Percentiles rank a stretch among this genome's conserved stretches.
Evolutionary conservation across 2,329 filamentous ascomycete species (phyloP).

Genomic region (Penicillium capsulatum): DNA sequence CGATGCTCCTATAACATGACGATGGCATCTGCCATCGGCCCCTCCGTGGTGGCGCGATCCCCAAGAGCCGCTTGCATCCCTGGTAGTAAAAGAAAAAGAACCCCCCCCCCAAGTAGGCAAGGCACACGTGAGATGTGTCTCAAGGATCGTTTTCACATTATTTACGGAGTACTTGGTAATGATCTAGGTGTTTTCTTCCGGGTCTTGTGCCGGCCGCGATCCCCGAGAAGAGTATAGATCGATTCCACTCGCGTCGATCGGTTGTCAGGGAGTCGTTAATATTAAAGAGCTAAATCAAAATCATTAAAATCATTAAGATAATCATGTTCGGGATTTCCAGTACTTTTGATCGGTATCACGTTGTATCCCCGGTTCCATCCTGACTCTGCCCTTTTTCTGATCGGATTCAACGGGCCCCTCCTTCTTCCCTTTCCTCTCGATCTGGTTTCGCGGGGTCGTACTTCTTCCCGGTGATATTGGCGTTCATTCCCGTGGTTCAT

Average conservation of each 20-base stretch:
- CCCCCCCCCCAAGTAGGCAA: too few species aligned
- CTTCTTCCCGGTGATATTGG: too few species aligned
- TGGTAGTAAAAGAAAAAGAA: too few species aligned
- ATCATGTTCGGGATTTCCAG: constrained; percentile 2
- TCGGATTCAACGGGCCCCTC: neutral
- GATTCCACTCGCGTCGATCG: constrained; percentile 21
- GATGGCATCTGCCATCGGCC: too few species aligned
- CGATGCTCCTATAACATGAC: too few species aligned
- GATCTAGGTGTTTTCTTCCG: too few species aligned
- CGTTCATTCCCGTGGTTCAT: too few species aligned
- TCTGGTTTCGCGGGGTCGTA: too few species aligned
- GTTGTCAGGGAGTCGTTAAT: constrained; percentile 6
- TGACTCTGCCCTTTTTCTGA: neutral
- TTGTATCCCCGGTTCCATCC: constrained; percentile 6
- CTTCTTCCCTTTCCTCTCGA: neutral
- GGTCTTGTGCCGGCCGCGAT: constrained; percentile 10
- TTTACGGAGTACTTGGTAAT: too few species aligned
- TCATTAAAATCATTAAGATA: constrained; percentile 3
- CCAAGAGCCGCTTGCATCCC: neutral
- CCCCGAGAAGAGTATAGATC: constrained; percentile 21
- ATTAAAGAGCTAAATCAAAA: constrained; percentile 15
- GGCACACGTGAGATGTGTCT: too few species aligned
- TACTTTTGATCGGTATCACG: constrained; percentile 10
- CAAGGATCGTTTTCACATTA: too few species aligned
- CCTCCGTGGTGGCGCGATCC: neutral